These are phyloP conservation scores for Gymnopus androsaceus DNA, from an alignment of 1,284 basidiomycete genomes.

Conservation along the genomic window DNA sequence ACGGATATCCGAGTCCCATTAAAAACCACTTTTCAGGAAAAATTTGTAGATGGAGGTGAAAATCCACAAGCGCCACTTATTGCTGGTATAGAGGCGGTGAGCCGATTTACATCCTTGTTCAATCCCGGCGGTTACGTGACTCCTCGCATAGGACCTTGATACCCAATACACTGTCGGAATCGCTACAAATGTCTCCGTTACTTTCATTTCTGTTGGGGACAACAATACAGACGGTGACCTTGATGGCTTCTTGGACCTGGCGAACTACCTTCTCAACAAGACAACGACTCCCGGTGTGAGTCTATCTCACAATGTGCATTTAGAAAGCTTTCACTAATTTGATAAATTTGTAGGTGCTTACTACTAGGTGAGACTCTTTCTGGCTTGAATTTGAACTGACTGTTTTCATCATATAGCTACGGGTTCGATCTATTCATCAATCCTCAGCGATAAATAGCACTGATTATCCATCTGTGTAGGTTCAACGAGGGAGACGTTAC, in stretches of 20 bases:
- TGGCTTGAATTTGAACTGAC: too few species aligned
- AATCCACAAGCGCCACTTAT: constrained; percentile 26
- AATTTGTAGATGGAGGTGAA: constrained; percentile 30
- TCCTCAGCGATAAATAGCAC: too few species aligned
- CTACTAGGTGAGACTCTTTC: constrained; percentile 20
- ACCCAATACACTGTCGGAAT: constrained; percentile 33
- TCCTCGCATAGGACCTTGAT: constrained; percentile 22
- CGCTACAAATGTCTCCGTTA: constrained; percentile 30
- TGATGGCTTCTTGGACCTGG: constrained; percentile 31
- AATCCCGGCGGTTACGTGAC: neutral
- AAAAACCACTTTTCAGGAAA: constrained; percentile 31
- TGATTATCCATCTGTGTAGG: too few species aligned
- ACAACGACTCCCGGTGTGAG: constrained; percentile 32
- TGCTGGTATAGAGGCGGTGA: constrained; percentile 34
- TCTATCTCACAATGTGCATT: too few species aligned
- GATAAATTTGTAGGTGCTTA: constrained; percentile 20
- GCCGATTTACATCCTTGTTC: constrained; percentile 14
- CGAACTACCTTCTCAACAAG: constrained; percentile 31
- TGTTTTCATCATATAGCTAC: too few species aligned
- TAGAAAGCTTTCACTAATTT: neutral
- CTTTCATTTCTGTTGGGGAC: constrained; percentile 29
- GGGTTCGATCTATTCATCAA: too few species aligned
- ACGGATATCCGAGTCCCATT: constrained; percentile 35
- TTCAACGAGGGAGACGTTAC: constrained; percentile 29
- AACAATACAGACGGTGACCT: constrained; percentile 18